Conservation (phyloP, 352 stramenopile species). For the Phytophthora rubi region DNA sequence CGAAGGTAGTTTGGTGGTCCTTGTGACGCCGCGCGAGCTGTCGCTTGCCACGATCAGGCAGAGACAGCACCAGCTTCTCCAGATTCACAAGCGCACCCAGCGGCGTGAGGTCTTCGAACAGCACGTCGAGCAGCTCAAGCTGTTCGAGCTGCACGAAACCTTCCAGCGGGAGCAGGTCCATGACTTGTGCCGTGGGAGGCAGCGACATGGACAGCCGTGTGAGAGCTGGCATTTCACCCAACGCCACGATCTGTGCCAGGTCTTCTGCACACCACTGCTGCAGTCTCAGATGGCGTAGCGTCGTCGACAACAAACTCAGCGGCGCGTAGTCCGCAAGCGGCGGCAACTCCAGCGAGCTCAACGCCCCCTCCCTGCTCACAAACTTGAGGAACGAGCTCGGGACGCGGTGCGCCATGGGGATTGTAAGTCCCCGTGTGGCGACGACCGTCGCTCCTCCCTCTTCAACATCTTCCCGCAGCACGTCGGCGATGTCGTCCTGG, state of each 20-base stretch:
- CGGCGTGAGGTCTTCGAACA: conserved; percentile 58
- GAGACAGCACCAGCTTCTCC: conserved; percentile 57
- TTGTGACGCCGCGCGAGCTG: conserved; percentile 49
- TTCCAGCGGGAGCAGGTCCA: conserved; percentile 52
- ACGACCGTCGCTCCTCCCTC: conserved; percentile 28
- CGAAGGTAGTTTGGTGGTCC: conserved; percentile 49
- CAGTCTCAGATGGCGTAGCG: conserved; percentile 46
- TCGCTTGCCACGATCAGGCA: conserved; percentile 51
- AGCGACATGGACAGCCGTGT: conserved; percentile 47
- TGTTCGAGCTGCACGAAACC: conserved; percentile 46
- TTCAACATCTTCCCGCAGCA: conserved; percentile 39
- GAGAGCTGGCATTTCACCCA: conserved; percentile 37
- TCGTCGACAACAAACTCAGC: conserved; percentile 31
- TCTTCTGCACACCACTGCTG: conserved; percentile 54
- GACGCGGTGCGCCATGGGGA: conserved; percentile 39
- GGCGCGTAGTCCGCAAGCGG: conserved; percentile 43
- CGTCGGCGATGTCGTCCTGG: conserved; percentile 41
- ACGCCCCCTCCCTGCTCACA: conserved; percentile 27
- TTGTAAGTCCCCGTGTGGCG: conserved; percentile 34
- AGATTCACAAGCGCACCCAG: conserved; percentile 50
- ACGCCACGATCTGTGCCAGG: conserved; percentile 37
- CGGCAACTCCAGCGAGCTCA: conserved; percentile 45
- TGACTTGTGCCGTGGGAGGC: conserved; percentile 41
- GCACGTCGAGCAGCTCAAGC: conserved; percentile 58
- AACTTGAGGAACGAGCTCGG: conserved; percentile 43